Conservation (phyloP, 257 asterid genomes). For the Scutellaria galericulata region DNA sequence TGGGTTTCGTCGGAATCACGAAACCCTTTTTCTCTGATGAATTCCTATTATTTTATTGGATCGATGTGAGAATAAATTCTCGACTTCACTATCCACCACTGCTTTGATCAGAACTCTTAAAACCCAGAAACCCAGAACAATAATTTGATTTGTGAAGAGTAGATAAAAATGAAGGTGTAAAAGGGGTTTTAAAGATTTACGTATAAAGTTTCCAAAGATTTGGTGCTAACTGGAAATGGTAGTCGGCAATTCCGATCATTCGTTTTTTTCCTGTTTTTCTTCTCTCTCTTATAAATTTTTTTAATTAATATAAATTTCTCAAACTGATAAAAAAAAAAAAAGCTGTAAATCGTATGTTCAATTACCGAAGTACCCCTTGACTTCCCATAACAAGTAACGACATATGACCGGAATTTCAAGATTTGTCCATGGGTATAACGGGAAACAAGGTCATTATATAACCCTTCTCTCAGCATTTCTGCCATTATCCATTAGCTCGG, state of each 20-base stretch:
- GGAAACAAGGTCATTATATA: constrained; percentile 16
- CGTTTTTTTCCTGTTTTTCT: constrained; percentile 15
- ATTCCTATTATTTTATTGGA: constrained; percentile 38
- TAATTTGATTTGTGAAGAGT: constrained; percentile 31
- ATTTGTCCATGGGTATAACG: background rate
- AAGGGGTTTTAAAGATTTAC: constrained; percentile 48
- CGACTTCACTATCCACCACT: constrained; percentile 25
- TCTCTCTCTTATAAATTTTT: background rate
- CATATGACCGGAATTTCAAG: background rate
- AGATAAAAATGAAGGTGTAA: background rate
- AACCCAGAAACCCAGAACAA: constrained; percentile 17
- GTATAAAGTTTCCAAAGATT: constrained; percentile 16
- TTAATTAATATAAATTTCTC: background rate
- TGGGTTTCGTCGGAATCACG: constrained; percentile 53
- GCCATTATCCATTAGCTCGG: constrained; percentile 15
- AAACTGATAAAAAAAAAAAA: background rate
- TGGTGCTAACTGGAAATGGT: constrained; percentile 31
- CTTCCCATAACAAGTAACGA: background rate
- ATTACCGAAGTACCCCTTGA: constrained; percentile 11
- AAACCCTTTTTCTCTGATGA: constrained; percentile 39
- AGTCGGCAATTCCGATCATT: constrained; percentile 40
- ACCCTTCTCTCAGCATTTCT: background rate
- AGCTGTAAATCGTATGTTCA: background rate
- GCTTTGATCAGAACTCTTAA: constrained; percentile 24
- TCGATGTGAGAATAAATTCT: constrained; percentile 29